Evolutionary conservation across 2,329 filamentous ascomycete species (phyloP).

Genomic region (Claviceps spartinae): DNA sequence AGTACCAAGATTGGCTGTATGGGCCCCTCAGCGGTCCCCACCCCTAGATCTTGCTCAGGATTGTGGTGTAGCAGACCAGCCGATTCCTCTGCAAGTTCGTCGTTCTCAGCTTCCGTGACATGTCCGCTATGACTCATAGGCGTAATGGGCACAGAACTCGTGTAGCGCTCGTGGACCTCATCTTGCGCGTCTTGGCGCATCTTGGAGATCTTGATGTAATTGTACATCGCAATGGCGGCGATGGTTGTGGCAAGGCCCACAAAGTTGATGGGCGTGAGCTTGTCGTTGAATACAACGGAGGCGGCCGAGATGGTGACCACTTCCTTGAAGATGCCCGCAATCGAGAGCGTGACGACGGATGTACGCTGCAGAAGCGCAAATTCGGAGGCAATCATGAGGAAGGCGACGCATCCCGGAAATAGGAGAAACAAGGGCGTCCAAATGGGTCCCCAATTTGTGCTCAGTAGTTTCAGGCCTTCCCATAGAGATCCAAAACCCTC

Average conservation of each 20-base stretch:
- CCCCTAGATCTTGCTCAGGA: slow-evolving; percentile 21
- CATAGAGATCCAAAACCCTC: slow-evolving; percentile 62
- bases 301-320: slow-evolving; percentile 90
- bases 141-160: slow-evolving; percentile 18
- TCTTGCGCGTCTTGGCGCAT: slow-evolving; percentile 67
- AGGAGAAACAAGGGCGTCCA: slow-evolving; percentile 61
- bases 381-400: slow-evolving; percentile 92
- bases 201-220: slow-evolving; percentile 82
- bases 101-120: slow-evolving; percentile 28
- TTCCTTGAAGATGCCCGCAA: slow-evolving; percentile 98
- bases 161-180: slow-evolving; percentile 31
- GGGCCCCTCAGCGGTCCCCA: slow-evolving; percentile 28
- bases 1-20: slow-evolving; percentile 12
- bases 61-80: slow-evolving; percentile 30
- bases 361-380: slow-evolving; percentile 92
- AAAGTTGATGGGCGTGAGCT: slow-evolving; percentile 75
- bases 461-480: slow-evolving; percentile 50
- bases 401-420: slow-evolving; percentile 83
- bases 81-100: slow-evolving; percentile 29
- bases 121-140: slow-evolving; percentile 25
- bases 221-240: slow-evolving; percentile 74
- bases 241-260: slow-evolving; percentile 82
- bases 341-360: slow-evolving; percentile 87
- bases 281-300: slow-evolving; percentile 76
- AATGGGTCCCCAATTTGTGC: slow-evolving; percentile 51